Evolutionary conservation across 352 stramenopile genomes (phyloP), one percentile per base, ranked within the genome.

Genomic region (Ophiocytium majus): DNA sequence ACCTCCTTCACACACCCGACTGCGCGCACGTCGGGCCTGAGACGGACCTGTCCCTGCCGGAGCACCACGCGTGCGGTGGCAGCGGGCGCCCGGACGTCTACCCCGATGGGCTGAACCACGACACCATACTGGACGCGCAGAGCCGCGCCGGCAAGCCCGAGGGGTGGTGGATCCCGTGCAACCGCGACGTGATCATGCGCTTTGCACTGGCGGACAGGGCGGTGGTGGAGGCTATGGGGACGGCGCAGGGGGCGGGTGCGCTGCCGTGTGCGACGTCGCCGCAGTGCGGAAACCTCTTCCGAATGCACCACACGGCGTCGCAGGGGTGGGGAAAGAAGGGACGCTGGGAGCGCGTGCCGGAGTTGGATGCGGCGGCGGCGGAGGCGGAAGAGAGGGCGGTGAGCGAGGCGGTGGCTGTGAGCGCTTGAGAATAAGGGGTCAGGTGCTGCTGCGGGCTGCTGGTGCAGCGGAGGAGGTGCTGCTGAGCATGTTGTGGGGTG

Each of bases 41-140:
- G 5, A 37, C 34, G 31, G 64, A 76, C 64, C 31, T 76, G 31
- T 5, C 31, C 5, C 17, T 10, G 31, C 64, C 64, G 5, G 64
- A 76, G 31, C 64, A 37, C 31, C 64, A 76, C 64, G 34, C 64
- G 31, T 76, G 64, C 34, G 64, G 64, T 17, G 64, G 64, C 64
- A 76, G 64, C 64, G 64, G 64, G 5, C 5, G 5, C 31, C 5
- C 31, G 5, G 64, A 76, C 34, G 17, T 76, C 31, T 5, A 17
- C 64, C 64, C 75, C 28, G 75, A 81, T 43, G 75, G 75, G 5
- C 50, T 81, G 5, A 81, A 81, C 50, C 75, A 81, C 50, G 75
- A 81, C 50, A 81, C 75, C 28, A 10, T 81, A 5, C 36, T 81
- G 1, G 75, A 81, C 50, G 75, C 75, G 49, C 75, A 81, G 36